Evolutionary conservation across 2,329 filamentous ascomycete genomes (phyloP), one percentile per base, ranked within the genome.

Genomic region (Ascochyta lentis): DNA sequence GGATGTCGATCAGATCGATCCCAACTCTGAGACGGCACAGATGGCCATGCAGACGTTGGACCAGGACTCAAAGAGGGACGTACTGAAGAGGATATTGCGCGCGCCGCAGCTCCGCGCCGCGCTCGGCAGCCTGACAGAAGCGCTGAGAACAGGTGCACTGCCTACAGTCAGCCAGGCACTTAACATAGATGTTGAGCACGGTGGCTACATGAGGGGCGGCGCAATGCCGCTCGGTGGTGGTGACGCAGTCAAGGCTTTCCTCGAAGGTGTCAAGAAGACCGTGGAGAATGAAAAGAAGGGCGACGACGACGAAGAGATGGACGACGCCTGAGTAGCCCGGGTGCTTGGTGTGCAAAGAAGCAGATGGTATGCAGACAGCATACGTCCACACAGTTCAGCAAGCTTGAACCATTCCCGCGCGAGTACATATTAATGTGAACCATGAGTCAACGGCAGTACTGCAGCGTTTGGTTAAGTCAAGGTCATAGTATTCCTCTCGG

Each of bases 61-160:
- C 49, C 74, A 88, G 7, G 83, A 83, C 3, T 88, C 95, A 72
- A 98, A 98, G 81, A 91, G 89, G 69, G 81, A 84, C 22, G 84
- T 98, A 12, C 77, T 99, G 39, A 88, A 87, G 73, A 89, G 88
- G 70, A 92, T 98, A 7, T 79, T 98, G 13, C 86, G 91, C 61
- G 96, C 91, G 63, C 94, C 95, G 16, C 95, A 99, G 71, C 92
- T 99, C 70, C 86, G 87, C 58, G 95, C 98, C 75, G 94, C 91
- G 64, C 78, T 97, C 35, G 86, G 87, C 0, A 95, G 90, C 71
- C 79, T 99, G 65, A 96, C 92, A 0, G 87, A 92, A 76, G 95
- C 95, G 12, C 80, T 99, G 51, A 84, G 92, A 54, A 94, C 98
- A 66, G 95, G 95, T 12, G 95, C 94, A 0, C 78, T 99, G 54